Evolutionary conservation across 495 filamentous ascomycete genomes (phyloP), one percentile per base, ranked within the genome.

Genomic region (Haplographium delicatum): DNA sequence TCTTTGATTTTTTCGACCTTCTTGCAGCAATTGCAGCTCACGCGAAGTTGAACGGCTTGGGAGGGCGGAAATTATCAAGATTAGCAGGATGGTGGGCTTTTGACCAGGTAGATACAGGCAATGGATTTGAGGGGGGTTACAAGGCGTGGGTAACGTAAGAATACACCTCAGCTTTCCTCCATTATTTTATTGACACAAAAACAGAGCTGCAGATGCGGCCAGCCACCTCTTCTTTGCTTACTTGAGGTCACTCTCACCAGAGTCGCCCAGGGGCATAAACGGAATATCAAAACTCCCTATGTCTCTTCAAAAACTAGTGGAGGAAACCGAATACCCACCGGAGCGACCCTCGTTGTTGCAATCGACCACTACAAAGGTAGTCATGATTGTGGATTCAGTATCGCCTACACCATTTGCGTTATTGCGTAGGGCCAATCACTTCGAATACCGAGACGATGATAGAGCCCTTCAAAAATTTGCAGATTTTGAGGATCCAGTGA

Each of bases 11-110:
- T 68, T 98, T 97, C 69, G 91, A 97, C 59, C 79, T 98, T 5
- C 74, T 98, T 25, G 82, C 91, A 22, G 89, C 94, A 0, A 71
- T 81, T 55, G 79, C 79, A 11, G 80, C 80, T 22, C 87, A 96
- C 62, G 88, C 86, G 30, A 97, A 97, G 68, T 84, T 77, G 10
- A 98, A 98, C 68, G 93, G 93, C 7, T 77, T 97, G 51, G 89
- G 89, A 44, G 93, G 94, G 4, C 79, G 94, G 41, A 97, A 98
- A 66, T 75, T 98, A 28, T 97, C 93, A 4, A 78, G 93, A 50
- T 86, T 96, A 71, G 93, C 94, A 24, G 89, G 91, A 48, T 98
- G 93, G 93, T 98, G 93, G 93, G 91, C 93, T 0, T 98, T 98
- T 67, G 94, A 96, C 61, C 86, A 93, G 56, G 76, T 65, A 10